Percentiles rank a stretch among this genome's conserved stretches.
These are phyloP conservation scores for Ophiosphaerella narmari DNA, from an alignment of 2,329 filamentous ascomycete genomes.

Conservation along the genomic window DNA sequence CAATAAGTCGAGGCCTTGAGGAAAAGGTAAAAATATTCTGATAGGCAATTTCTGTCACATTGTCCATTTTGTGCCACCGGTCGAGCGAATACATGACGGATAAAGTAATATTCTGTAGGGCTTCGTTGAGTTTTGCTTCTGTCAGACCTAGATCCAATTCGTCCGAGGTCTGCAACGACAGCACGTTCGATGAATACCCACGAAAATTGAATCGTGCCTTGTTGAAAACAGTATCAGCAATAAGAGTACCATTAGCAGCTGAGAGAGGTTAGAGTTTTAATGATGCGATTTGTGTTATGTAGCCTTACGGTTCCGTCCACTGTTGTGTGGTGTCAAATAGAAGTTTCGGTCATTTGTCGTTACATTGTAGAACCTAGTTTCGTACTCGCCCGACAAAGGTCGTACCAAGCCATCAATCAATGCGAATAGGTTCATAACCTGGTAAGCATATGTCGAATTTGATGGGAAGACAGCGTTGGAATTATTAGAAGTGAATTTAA, in stretches of 20 bases:
- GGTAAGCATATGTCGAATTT: background rate
- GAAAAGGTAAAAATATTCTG: slow-evolving; percentile 8
- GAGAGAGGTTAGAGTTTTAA: background rate
- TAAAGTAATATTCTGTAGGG: slow-evolving; percentile 7
- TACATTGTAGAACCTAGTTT: background rate
- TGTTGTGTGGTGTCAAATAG: too few relatives aligned
- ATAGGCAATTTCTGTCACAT: slow-evolving; percentile 1
- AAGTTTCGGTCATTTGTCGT: background rate
- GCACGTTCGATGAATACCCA: background rate
- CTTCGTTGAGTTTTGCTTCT: slow-evolving; percentile 3
- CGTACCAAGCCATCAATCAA: background rate
- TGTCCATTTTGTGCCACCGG: slow-evolving; percentile 2
- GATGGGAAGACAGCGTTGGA: background rate
- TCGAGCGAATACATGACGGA: slow-evolving; percentile 3
- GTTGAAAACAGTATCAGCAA: slow-evolving; percentile 6
- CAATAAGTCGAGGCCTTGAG: background rate
- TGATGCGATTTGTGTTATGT: too few relatives aligned
- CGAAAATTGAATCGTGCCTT: background rate
- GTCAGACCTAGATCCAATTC: slow-evolving; percentile 2
- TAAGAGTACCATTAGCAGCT: slow-evolving; percentile 5
- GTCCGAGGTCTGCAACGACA: background rate
- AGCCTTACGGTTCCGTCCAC: too few relatives aligned
- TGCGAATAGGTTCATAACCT: slow-evolving; percentile 1
- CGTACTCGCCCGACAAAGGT: background rate
- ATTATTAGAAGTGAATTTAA: background rate